Conservation (phyloP, 2,329 filamentous ascomycete species). For the Trichoderma simmonsii region DNA sequence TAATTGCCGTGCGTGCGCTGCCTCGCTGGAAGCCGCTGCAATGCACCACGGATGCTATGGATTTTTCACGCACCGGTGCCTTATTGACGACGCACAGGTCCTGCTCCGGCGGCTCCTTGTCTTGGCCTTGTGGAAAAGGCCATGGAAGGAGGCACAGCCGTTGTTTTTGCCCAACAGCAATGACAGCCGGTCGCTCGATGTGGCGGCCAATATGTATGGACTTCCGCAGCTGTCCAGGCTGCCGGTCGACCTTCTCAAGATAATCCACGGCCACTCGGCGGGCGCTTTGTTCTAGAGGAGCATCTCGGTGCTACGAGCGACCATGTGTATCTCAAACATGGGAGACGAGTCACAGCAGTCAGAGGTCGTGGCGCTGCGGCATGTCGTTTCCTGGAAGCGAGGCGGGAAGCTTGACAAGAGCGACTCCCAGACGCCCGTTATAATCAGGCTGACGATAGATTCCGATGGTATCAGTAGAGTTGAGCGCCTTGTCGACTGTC, state of each 20-base stretch:
- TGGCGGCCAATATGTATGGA: background rate
- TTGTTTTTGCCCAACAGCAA: background rate
- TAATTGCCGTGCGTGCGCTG: background rate
- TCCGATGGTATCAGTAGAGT: background rate
- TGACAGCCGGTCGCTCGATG: background rate
- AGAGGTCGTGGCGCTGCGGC: background rate
- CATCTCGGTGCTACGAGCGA: background rate
- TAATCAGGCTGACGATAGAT: background rate
- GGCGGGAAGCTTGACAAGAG: background rate
- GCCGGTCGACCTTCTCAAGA: background rate
- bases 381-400: background rate
- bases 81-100: background rate
- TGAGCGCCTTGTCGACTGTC: background rate
- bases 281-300: background rate
- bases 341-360: too few relatives aligned
- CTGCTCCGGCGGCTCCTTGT: background rate
- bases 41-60: background rate
- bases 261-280: background rate
- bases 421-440: background rate
- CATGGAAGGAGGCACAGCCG: background rate
- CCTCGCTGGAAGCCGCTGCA: background rate
- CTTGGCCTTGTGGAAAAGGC: background rate
- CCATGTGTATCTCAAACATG: background rate
- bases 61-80: background rate
- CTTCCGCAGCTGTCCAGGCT: background rate